phyloP scores from a whole-genome alignment of 148 eudicot species.

The Tetragonia tetragonoides region DNA sequence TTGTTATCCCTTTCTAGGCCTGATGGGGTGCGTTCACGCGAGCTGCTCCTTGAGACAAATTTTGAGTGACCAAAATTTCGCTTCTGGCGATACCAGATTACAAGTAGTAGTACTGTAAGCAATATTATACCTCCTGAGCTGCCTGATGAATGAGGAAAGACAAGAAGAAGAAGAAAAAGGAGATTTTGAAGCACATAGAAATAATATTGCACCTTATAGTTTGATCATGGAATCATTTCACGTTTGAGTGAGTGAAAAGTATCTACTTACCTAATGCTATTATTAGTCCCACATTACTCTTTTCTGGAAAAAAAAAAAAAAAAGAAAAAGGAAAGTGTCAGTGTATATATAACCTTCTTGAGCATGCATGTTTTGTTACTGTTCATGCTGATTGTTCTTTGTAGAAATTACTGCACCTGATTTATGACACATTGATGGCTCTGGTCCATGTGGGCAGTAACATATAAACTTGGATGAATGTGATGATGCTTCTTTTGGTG shows the following conservation, averaged over 20 bases:
- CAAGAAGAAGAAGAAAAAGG: neutral
- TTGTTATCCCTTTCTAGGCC: slow-evolving; percentile 28
- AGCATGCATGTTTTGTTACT: neutral
- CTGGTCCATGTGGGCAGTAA: neutral
- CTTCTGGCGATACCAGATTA: slow-evolving; percentile 19
- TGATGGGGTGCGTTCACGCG: slow-evolving; percentile 21
- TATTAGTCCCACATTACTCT: neutral
- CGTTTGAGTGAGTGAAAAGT: neutral
- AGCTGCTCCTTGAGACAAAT: slow-evolving; percentile 20
- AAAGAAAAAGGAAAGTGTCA: neutral
- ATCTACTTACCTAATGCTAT: slow-evolving; percentile 28
- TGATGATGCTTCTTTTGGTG: neutral
- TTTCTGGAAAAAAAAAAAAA: slow-evolving; percentile 22
- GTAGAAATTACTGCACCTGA: neutral
- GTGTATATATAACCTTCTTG: neutral
- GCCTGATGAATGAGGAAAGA: slow-evolving; percentile 16
- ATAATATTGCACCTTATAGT: neutral
- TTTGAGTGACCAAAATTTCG: slow-evolving; percentile 24
- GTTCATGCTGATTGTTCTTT: too few species aligned
- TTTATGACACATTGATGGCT: neutral
- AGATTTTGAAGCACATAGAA: neutral
- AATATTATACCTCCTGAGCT: slow-evolving; percentile 4
- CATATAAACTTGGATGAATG: neutral
- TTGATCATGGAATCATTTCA: neutral
- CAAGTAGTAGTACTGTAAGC: neutral